Conservation (phyloP, 169 alveolate genomes). For the Theileria annulata region DNA sequence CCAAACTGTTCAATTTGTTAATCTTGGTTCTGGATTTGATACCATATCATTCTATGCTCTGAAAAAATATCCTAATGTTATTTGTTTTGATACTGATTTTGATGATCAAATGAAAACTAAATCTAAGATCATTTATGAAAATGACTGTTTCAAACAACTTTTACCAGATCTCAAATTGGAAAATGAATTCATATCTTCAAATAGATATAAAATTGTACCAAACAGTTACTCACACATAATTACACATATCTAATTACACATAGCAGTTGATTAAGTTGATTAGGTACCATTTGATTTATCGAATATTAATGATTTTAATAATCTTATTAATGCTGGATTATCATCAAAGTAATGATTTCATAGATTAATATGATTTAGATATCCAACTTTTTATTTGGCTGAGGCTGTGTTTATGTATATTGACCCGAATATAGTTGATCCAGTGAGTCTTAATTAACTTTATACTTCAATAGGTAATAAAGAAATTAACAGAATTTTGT, state of each 20-base stretch:
- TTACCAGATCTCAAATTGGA: slow-evolving; percentile 18
- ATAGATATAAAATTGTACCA: slow-evolving; percentile 47
- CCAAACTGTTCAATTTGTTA: slow-evolving; percentile 50
- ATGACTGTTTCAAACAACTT: slow-evolving; percentile 9
- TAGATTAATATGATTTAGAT: not conserved
- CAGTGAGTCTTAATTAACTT: too few relatives aligned
- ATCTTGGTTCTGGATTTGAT: slow-evolving; percentile 65
- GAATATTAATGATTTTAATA: not conserved
- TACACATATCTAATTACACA: too few relatives aligned
- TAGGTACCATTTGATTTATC: slow-evolving; percentile 1
- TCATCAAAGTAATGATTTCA: not conserved
- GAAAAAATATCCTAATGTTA: slow-evolving; percentile 21
- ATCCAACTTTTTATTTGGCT: not conserved
- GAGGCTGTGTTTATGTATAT: not conserved
- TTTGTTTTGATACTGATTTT: slow-evolving; percentile 50
- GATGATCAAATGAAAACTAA: slow-evolving; percentile 29
- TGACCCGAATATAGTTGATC: too few relatives aligned
- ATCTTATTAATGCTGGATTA: not conserved
- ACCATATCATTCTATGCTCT: slow-evolving; percentile 39
- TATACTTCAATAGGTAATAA: too few relatives aligned
- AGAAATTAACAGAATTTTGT: too few relatives aligned
- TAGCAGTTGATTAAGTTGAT: too few relatives aligned
- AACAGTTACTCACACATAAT: too few relatives aligned
- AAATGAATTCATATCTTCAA: not conserved
- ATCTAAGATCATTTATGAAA: slow-evolving; percentile 9